Evolutionary conservation across 2,329 filamentous ascomycete species (phyloP), one percentile per base, ranked within the genome.

Genomic region (Cryphonectria naterciae): DNA sequence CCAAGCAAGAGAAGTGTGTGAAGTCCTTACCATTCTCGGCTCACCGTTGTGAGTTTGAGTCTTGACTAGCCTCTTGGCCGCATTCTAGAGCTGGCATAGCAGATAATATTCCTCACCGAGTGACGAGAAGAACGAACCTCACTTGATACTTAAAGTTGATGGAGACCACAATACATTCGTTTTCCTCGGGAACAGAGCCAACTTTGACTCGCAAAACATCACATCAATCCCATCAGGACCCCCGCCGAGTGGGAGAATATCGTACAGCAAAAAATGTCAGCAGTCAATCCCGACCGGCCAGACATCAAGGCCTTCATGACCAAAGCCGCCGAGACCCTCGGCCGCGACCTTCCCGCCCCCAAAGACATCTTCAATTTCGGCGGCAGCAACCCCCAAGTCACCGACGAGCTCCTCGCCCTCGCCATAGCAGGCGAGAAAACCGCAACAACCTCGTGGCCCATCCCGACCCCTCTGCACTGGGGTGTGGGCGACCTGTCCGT

Each of bases 311-410:
- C 75, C 67, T 77, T 77, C 68, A 77, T 78, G 75, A 67, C 72
- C 49, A 37, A 61, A 10, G 77, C 77, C n/a, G 76, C 76, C 19
- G 25, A 67, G 19, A 69, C 73, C 4, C 72, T 79, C 7, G 74
- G 73, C 49, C n/a, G 68, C 6, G 28, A 67, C 4, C 75, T 77
- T 32, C 66, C 75, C 37, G 37, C 73, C 6, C 76, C 76, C 35
- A 78, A 76, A 39, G 77, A 79, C 70, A 72, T 78, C 65, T 78
- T 78, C 73, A 52, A 68, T 60, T 78, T 79, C 61, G 75, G 75
- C 41, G 76, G 72, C 68, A 54, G 65, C 65, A 69, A 74, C 37
- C 61, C 74, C 1, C 22, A 54, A 1, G 60, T 71, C 17, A 73
- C 72, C 64, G 72, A 77, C 54, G 25, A 70, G 60, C 70, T 71